Percentiles rank a stretch among this genome's conserved stretches.
phyloP scores from a whole-genome alignment of 192 early-diverging fungal genomes.

The Podila verticillata region DNA sequence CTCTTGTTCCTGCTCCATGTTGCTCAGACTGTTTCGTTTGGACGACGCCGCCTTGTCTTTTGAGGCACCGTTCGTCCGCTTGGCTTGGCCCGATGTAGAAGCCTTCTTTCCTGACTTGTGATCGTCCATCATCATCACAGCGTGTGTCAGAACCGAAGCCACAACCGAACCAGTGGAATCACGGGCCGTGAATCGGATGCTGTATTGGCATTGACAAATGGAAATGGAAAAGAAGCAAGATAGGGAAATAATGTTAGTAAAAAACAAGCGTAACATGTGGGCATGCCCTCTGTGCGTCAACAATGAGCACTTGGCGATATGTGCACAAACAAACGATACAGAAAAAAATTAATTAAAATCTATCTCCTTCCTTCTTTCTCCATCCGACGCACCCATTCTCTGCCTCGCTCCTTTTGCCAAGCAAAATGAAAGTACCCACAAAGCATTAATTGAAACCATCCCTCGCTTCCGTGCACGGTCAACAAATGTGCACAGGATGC shows the following conservation, averaged over 20 bases:
- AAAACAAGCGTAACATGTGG: no score
- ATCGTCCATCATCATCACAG: constrained; percentile 54
- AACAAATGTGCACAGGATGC: not conserved
- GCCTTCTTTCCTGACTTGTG: constrained; percentile 46
- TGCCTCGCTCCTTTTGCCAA: no score
- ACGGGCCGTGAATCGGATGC: constrained; percentile 47
- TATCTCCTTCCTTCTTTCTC: no score
- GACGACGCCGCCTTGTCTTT: not conserved
- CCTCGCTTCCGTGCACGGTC: no score
- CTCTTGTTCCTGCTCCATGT: not conserved
- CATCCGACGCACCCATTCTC: no score
- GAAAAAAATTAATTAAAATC: no score
- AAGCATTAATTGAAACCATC: no score
- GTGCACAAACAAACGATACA: no score
- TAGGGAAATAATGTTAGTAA: not conserved
- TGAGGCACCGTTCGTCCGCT: not conserved
- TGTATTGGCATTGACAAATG: constrained; percentile 11
- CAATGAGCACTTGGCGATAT: no score
- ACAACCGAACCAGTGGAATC: constrained; percentile 38
- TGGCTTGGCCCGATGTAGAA: not conserved
- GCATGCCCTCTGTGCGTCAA: no score
- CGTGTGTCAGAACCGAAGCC: constrained; percentile 36
- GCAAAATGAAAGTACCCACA: no score
- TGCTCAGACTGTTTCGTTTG: constrained; percentile 4
- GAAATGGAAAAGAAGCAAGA: not conserved